Conservation (phyloP, 1,284 basidiomycete genomes). For the Apiotrichum sp. region DNA sequence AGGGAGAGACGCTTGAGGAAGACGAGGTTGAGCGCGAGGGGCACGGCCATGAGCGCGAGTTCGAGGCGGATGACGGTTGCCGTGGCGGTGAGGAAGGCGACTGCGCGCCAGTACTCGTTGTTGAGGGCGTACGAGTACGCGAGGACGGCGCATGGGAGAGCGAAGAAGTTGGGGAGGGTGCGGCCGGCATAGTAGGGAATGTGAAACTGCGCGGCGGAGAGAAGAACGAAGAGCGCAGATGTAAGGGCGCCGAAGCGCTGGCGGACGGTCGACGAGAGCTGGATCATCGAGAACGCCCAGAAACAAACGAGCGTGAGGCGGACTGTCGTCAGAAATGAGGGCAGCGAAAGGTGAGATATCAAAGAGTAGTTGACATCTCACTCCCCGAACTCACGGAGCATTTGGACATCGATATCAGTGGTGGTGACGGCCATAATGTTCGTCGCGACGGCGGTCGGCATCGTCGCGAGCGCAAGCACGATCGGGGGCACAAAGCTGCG, state of each 20-base stretch:
- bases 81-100: conserved; percentile 57
- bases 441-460: conserved; percentile 21
- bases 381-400: conserved; percentile 52
- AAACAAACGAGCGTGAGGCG: conserved; percentile 71
- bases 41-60: conserved; percentile 61
- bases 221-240: conserved; percentile 58
- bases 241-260: conserved; percentile 59
- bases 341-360: neutral
- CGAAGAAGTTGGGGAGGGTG: conserved; percentile 91
- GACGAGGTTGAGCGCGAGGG: conserved; percentile 59
- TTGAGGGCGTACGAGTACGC: conserved; percentile 24
- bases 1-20: conserved; percentile 51
- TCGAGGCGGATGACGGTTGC: conserved; percentile 77
- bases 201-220: conserved; percentile 82
- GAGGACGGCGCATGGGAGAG: conserved; percentile 56
- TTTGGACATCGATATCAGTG: conserved; percentile 54
- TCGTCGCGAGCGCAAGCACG: conserved; percentile 27
- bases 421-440: neutral
- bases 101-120: conserved; percentile 25
- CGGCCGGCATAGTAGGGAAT: conserved; percentile 86
- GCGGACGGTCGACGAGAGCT: conserved; percentile 60
- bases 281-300: conserved; percentile 55
- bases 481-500: conserved; percentile 68
- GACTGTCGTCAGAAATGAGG: conserved; percentile 49
- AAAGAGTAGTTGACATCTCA: neutral